Conservation (phyloP, 192 early-diverging fungal species). For the Irineochytrium annulatum region DNA sequence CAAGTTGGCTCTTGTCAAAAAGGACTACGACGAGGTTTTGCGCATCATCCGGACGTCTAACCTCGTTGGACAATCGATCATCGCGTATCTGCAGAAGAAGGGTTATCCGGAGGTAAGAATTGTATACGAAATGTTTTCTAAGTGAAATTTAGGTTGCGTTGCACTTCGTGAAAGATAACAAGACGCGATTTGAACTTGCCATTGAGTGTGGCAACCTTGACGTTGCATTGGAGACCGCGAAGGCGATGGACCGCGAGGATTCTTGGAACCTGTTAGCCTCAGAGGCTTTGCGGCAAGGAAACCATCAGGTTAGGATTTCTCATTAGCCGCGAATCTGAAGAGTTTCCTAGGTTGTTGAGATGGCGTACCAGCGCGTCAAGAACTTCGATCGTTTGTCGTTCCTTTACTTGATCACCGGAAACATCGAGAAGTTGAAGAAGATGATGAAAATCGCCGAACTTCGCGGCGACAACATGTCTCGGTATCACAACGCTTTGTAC, state of each 20-base stretch:
- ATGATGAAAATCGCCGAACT: conserved; percentile 93
- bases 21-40: conserved; percentile 94
- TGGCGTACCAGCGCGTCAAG: conserved; percentile 85
- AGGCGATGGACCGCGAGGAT: conserved; percentile 81
- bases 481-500: conserved; percentile 89
- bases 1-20: conserved; percentile 86
- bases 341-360: conserved; percentile 70
- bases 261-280: conserved; percentile 84
- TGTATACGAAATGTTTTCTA: neutral
- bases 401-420: conserved; percentile 91
- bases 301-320: conserved; percentile 58
- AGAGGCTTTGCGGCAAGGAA: conserved; percentile 89
- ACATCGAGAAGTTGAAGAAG: conserved; percentile 83
- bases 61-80: conserved; percentile 96
- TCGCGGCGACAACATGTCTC: conserved; percentile 79
- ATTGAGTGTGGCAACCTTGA: conserved; percentile 96
- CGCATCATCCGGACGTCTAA: conserved; percentile 94
- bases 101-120: conserved; percentile 84
- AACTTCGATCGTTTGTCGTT: conserved; percentile 93
- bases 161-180: conserved; percentile 96
- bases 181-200: conserved; percentile 94
- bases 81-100: conserved; percentile 98
- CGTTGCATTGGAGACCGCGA: conserved; percentile 92
- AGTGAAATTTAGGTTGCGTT: conserved; percentile 68
- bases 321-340: neutral